Base-by-base conservation (phyloP, 148 eudicot genomes). In the Suaeda aralocaspica region DNA sequence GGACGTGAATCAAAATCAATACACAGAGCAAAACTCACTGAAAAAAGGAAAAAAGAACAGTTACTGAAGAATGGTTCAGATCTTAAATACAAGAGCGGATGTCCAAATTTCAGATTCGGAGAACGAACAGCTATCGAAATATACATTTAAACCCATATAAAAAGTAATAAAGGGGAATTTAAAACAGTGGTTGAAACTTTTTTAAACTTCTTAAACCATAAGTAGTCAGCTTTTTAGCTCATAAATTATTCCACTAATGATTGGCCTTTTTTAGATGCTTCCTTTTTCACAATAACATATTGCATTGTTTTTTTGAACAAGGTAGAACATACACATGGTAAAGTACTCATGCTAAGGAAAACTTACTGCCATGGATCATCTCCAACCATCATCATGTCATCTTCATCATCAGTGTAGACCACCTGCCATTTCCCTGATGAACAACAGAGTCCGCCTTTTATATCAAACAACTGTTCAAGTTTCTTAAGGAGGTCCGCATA, bases 351-450 rank as follows among this genome's bases (percentile, higher is more conserved):
- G 34, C 72, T 6, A 24, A 42, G 24, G 60, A 49, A 63, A 42
- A 89, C 97, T 89, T 84, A 93, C 98, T 83, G 82, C 98, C 98
- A 93, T 71, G 98, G 98, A 82, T 93, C 98, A 78, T 93, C 98
- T 45, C 98, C 98, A 51, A 93, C 98, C 92, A 93, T 85, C 98
- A 93, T 93, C 87, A 82, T 87, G 77, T 93, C 98, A 74, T 83
- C 89, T 78, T 93, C 98, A 50, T 84, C 85, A 77, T 93, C 98
- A 9, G 96, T 88, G 77, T 85, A 93, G 64, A 93, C 96, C 56
- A 93, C 89, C 70, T 90, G 84, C 98, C 98, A 93, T 79, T 88
- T 88, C 72, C 85, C 90, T 16, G 79, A 68, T 29, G 88, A 74
- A 45, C 87, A 87, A 59, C 78, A 62, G n/a, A 93, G 89, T 80